Evolutionary conservation across 768 basidiomycete species (phyloP).

Genomic region (Phanerodontia chrysosporium): DNA sequence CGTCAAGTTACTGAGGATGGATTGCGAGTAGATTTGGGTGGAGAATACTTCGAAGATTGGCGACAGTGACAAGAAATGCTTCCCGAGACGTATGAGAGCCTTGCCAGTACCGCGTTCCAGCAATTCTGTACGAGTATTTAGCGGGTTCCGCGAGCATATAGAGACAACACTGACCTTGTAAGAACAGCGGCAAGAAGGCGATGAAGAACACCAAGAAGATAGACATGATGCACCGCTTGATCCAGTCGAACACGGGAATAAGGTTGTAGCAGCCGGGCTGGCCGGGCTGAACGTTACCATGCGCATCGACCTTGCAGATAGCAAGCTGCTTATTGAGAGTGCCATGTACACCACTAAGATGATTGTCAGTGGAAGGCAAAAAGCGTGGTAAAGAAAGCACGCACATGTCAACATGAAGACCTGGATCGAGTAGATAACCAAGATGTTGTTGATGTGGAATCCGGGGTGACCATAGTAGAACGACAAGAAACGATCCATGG

Average conservation of each 20-base stretch:
- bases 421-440: slow-evolving; percentile 97
- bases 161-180: slow-evolving; percentile 68
- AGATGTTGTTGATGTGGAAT: slow-evolving; percentile 99
- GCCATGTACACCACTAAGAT: slow-evolving; percentile 60
- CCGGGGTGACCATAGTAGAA: slow-evolving; percentile 99
- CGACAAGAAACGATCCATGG: slow-evolving; percentile 96
- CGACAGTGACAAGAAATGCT: slow-evolving; percentile 95
- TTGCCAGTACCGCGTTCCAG: slow-evolving; percentile 95
- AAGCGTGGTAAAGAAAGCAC: slow-evolving; percentile 28
- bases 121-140: slow-evolving; percentile 54
- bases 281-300: slow-evolving; percentile 73
- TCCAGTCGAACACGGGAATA: slow-evolving; percentile 96
- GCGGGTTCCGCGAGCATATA: neutral
- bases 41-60: slow-evolving; percentile 99
- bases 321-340: slow-evolving; percentile 91
- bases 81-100: slow-evolving; percentile 88
- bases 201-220: slow-evolving; percentile 99
- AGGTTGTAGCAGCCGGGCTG: slow-evolving; percentile 96
- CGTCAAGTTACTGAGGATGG: slow-evolving; percentile 93
- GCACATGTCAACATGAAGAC: slow-evolving; percentile 93
- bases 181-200: slow-evolving; percentile 92
- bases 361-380: neutral
- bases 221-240: slow-evolving; percentile 91
- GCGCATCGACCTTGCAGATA: slow-evolving; percentile 83
- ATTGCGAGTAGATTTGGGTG: slow-evolving; percentile 96